Conservation (phyloP, 495 filamentous ascomycete genomes). For the Lepraria neglecta region DNA sequence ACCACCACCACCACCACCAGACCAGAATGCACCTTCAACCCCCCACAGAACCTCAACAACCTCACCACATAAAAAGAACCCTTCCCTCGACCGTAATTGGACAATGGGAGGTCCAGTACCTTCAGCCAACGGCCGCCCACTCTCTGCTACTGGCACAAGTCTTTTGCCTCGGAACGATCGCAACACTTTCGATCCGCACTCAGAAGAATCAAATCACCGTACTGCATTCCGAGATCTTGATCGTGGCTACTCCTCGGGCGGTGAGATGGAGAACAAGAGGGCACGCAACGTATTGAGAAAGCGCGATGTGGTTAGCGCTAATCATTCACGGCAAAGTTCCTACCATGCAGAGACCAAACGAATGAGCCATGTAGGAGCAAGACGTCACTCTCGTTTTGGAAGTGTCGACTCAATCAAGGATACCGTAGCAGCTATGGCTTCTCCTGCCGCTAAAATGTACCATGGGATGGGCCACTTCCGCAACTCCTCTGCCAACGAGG, state of each 20-base stretch:
- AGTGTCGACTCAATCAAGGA: conserved; percentile 59
- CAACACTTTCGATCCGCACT: conserved; percentile 23
- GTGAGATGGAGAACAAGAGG: conserved; percentile 67
- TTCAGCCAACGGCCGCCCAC: conserved; percentile 20
- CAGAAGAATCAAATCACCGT: conserved; percentile 23
- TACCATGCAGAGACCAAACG: conserved; percentile 63
- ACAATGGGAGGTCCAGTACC: conserved; percentile 56
- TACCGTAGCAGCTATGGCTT: conserved; percentile 34
- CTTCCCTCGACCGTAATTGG: conserved; percentile 89
- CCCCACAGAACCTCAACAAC: conserved; percentile 26
- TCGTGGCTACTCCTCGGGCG: conserved; percentile 88
- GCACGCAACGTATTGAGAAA: conserved; percentile 75
- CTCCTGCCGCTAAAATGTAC: conserved; percentile 51
- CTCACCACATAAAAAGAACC: conserved; percentile 64
- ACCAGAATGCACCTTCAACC: conserved; percentile 13
- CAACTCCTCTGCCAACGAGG: conserved; percentile 40
- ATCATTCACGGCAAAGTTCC: conserved; percentile 59
- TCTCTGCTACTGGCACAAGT: conserved; percentile 28
- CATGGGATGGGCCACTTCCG: conserved; percentile 48
- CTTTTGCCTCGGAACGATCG: conserved; percentile 35
- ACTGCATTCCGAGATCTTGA: conserved; percentile 55
- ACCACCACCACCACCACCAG: conserved; percentile 11
- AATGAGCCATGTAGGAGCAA: conserved; percentile 46
- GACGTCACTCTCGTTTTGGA: conserved; percentile 70
- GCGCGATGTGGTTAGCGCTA: conserved; percentile 52